Conservation (phyloP, 371 early-diverging fungal genomes). For the Rhizomucor pusillus region DNA sequence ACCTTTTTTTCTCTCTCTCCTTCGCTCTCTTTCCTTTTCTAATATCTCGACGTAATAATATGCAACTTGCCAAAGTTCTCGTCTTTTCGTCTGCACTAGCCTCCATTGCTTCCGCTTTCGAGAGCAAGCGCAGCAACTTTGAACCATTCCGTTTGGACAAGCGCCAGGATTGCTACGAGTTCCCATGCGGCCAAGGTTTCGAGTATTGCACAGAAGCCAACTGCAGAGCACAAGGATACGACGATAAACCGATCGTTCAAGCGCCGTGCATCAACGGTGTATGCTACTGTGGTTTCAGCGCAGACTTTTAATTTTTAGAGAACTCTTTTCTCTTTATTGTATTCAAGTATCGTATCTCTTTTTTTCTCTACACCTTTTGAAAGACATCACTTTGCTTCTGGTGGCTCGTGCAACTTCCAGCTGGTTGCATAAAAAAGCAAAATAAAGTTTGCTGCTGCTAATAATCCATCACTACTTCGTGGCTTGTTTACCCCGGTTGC, state of each 20-base stretch:
- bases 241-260: constrained; percentile 19
- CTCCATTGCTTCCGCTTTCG: background rate
- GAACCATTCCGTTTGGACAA: constrained; percentile 6
- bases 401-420: no score
- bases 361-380: no score
- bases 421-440: no score
- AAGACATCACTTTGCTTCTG: no score
- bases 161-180: constrained; percentile 8
- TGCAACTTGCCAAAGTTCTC: no score
- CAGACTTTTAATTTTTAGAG: background rate
- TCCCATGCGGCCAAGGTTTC: constrained; percentile 21
- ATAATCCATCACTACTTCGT: no score
- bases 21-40: no score
- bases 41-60: no score
- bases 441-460: no score
- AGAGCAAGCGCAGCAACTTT: constrained; percentile 6
- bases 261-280: constrained; percentile 6
- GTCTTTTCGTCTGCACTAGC: no score
- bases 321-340: background rate
- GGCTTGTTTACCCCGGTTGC: no score
- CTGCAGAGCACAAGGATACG: background rate
- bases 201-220: background rate
- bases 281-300: constrained; percentile 15
- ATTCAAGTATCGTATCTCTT: background rate
- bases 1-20: no score